Percentiles rank a stretch among this genome's conserved stretches.
phyloP scores from a whole-genome alignment of 108 stramenopile genomes.

The Stephanodiscus triporus region DNA sequence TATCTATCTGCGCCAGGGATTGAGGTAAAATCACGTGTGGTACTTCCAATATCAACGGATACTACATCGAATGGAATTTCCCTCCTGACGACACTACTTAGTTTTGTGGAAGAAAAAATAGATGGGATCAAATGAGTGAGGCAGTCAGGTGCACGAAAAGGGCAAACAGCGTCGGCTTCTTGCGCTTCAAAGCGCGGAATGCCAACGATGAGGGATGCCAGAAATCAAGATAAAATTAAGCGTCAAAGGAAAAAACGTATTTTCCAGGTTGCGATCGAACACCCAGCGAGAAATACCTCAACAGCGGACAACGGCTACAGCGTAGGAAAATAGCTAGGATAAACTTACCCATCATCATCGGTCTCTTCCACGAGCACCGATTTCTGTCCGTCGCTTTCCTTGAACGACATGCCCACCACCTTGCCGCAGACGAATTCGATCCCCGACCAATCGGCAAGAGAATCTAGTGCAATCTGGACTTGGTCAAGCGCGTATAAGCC shows the following conservation, averaged over 20 bases:
- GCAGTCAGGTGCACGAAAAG: too few relatives aligned
- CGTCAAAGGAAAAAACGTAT: too few relatives aligned
- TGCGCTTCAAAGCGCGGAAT: too few relatives aligned
- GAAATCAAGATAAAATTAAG: too few relatives aligned
- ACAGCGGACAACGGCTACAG: too few relatives aligned
- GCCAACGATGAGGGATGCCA: too few relatives aligned
- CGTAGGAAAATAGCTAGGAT: too few relatives aligned
- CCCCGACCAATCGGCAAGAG: slow-evolving; percentile 72
- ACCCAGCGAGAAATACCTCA: too few relatives aligned
- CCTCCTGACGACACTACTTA: neutral
- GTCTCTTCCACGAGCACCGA: slow-evolving; percentile 35
- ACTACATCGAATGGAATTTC: slow-evolving; percentile 72
- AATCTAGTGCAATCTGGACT: slow-evolving; percentile 65
- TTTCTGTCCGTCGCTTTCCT: slow-evolving; percentile 36
- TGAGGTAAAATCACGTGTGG: slow-evolving; percentile 64
- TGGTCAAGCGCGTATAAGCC: slow-evolving; percentile 66
- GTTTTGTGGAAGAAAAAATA: too few relatives aligned
- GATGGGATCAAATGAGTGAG: too few relatives aligned
- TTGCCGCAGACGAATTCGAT: slow-evolving; percentile 69
- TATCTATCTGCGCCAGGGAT: slow-evolving; percentile 66
- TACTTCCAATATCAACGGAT: slow-evolving; percentile 84
- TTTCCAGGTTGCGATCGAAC: too few relatives aligned
- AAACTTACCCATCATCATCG: slow-evolving; percentile 15
- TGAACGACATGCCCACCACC: slow-evolving; percentile 75
- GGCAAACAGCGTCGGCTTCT: too few relatives aligned